Evolutionary conservation across 495 filamentous ascomycete genomes (phyloP), one percentile per base, ranked within the genome.

Genomic region (Tuber borchii): DNA sequence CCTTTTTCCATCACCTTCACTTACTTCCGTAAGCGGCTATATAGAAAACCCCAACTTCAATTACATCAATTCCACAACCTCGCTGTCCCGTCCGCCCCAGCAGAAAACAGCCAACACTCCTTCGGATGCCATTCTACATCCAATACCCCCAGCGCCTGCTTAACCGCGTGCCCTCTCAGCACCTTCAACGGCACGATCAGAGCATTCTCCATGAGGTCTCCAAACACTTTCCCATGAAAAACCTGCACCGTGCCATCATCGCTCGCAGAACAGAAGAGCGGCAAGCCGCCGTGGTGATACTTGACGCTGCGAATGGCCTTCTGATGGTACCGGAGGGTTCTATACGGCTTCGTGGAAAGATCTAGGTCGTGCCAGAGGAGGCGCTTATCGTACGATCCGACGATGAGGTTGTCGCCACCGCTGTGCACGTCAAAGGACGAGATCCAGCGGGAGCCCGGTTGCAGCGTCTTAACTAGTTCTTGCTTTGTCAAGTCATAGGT

Each of bases 281-380:
- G 96, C 76, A 95, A 88, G 0, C 90, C 90, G 75, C 92, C 90
- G 72, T 89, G 89, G 84, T 99, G 95, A 85, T 92, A 97, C 79
- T 88, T 89, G 31, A 97, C 96, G 16, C 90, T 88, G 26, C 95
- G 89, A 76, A 99, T 94, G 70, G 95, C 96, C 84, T 95, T 92
- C 79, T 88, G 85, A 84, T 99, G 95, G 85, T 97, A 98, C 31
- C 95, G 88, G 83, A 99, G 89, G 9, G 94, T 97, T 87, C 97
- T 97, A 86, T 97, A 98, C 0, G 95, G 95, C 72, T 91, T 89
- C 72, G 88, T 89, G 1, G 93, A 95, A 39, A 98, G 90, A 75
- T 98, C 96, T 40, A 99, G 88, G 85, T 99, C 95, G 83, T 98
- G 95, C 96, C 96, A 99, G 72, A 99, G 87, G 6, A 99, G 87